phyloP scores from a whole-genome alignment of 176 grass and related monocot species.

The Puccinellia tenuiflora region DNA sequence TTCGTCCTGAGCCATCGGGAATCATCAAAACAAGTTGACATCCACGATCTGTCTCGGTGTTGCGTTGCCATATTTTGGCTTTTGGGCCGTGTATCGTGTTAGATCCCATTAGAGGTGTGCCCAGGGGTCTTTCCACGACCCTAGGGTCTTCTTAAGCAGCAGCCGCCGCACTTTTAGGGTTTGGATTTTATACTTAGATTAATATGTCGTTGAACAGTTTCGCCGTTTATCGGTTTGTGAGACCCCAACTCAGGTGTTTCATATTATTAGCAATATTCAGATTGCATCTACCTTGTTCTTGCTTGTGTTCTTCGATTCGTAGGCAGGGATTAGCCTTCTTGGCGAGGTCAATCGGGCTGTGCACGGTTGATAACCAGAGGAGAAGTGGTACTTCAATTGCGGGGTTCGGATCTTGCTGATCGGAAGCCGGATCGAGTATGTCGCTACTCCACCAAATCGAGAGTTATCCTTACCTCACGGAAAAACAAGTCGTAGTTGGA shows the following conservation, averaged over 20 bases:
- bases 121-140: not conserved
- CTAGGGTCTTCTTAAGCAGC: not conserved
- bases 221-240: not conserved
- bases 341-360: not conserved
- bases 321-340: not conserved
- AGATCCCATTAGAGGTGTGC: not conserved
- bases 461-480: not conserved
- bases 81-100: not conserved
- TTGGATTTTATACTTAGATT: not conserved
- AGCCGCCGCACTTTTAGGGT: not conserved
- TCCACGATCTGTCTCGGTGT: not conserved
- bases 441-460: not conserved
- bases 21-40: not conserved
- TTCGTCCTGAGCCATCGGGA: not conserved
- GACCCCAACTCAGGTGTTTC: not conserved
- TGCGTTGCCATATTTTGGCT: not conserved
- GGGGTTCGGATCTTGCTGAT: not conserved
- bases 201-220: not conserved
- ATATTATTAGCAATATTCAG: not conserved
- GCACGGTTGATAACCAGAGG: not conserved
- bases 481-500: no score
- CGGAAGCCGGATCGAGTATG: not conserved
- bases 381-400: not conserved
- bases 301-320: not conserved
- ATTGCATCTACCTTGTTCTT: not conserved